Percentiles rank a stretch among this genome's conserved stretches.
These are phyloP conservation scores for Rhododendron williamsianum DNA, from an alignment of 148 eudicot species.

Conservation along the genomic window DNA sequence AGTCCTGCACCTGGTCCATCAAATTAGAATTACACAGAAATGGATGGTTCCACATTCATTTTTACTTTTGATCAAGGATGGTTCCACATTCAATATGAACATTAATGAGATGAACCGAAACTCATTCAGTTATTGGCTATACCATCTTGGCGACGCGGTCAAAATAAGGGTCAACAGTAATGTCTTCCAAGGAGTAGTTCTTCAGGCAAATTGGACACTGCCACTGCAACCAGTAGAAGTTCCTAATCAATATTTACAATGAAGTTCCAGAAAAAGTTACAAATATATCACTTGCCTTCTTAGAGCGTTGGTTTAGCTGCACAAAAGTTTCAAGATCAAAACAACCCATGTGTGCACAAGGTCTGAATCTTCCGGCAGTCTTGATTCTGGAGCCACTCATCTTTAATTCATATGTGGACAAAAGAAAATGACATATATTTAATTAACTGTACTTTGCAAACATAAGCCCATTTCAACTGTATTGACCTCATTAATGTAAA, in stretches of 20 bases:
- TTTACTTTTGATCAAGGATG: neutral
- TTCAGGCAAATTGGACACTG: constrained; percentile 67
- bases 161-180: constrained; percentile 60
- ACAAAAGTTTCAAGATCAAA: constrained; percentile 92
- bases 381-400: constrained; percentile 96
- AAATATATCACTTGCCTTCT: constrained; percentile 59
- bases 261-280: constrained; percentile 5
- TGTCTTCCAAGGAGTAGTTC: constrained; percentile 53
- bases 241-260: neutral
- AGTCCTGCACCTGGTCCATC: constrained; percentile 34
- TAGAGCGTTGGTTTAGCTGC: constrained; percentile 77
- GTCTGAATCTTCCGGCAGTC: constrained; percentile 89
- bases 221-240: constrained; percentile 58
- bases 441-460: neutral
- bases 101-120: neutral
- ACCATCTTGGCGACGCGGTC: constrained; percentile 50
- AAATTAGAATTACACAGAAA: constrained; percentile 10
- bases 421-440: neutral
- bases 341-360: constrained; percentile 95
- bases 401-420: constrained; percentile 27
- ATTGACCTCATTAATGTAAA: neutral
- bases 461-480: neutral
- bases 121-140: constrained; percentile 12
- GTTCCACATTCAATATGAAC: neutral
- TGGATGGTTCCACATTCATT: no score